Evolutionary conservation across 331 rosid genomes (phyloP).

Genomic region (Erythrophleum ivorense): DNA sequence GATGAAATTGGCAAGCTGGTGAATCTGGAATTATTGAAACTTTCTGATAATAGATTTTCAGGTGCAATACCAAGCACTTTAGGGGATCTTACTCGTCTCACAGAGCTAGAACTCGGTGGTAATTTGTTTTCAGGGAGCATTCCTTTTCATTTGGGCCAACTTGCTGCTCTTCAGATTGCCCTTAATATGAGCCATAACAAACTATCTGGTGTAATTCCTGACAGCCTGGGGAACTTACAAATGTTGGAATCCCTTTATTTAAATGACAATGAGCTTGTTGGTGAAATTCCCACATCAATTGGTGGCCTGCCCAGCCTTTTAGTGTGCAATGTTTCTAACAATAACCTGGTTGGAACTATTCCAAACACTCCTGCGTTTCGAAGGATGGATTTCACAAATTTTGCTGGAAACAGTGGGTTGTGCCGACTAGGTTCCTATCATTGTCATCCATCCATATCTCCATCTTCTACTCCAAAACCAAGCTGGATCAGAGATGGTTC

Average conservation of each 20-base stretch:
- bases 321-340: constrained; percentile 78
- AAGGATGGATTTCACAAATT: constrained; percentile 69
- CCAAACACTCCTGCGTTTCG: constrained; percentile 67
- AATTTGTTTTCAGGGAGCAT: constrained; percentile 66
- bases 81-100: constrained; percentile 64
- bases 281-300: constrained; percentile 68
- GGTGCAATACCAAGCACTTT: constrained; percentile 65
- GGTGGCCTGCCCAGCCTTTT: constrained; percentile 67
- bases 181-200: constrained; percentile 73
- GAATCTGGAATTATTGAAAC: constrained; percentile 71
- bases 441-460: constrained; percentile 48
- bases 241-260: constrained; percentile 76
- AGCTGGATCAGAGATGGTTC: constrained; percentile 57
- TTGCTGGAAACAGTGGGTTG: constrained; percentile 67
- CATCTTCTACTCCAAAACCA: constrained; percentile 43
- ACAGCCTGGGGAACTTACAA: constrained; percentile 66
- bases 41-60: constrained; percentile 61
- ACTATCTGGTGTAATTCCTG: constrained; percentile 74
- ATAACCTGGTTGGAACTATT: constrained; percentile 63
- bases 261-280: constrained; percentile 68
- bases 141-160: constrained; percentile 61
- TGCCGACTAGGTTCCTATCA: constrained; percentile 54
- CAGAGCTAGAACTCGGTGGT: constrained; percentile 71
- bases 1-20: constrained; percentile 63
- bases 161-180: constrained; percentile 65